Evolutionary conservation across 176 grass and related monocot species (phyloP), one percentile per base, ranked within the genome.

Genomic region (Carex littledalei): DNA sequence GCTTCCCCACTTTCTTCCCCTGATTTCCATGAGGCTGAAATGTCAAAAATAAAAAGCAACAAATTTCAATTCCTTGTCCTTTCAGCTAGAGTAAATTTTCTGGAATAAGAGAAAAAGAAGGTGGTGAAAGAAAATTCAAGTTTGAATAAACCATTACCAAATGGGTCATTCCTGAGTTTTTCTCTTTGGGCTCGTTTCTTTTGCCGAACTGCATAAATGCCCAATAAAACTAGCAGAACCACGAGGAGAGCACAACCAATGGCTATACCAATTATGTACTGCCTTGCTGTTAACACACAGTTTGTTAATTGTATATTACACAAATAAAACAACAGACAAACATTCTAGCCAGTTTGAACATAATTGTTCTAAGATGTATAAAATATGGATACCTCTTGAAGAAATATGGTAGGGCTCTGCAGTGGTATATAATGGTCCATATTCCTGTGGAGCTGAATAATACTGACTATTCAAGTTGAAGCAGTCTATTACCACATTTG

Each of bases 1-100:
- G 91, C 88, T 59, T 87, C 87, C 67, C 91, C 90, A 70, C 86
- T 87, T 70, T 93, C 93, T 87, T 89, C 84, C 35, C 85, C 89
- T 81, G 91, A 81, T 84, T 70, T 74, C 95, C 93, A 95, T 79
- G 92, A 92, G 39, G 91, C 95, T 98, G 81, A 79, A 87, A 86
- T 81, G 5, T 49, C 9, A 18, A 75, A 24, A 66, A 78, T 67
- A 16, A 8, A 47, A 60, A 73, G 10, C 35, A 59, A 66, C 20
- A 82, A 83, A n/a, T 29, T 18, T 41, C 9, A 83, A n/a, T 50
- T 83, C 21, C 57, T 54, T 68, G 15, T 63, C 4, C 16, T 81
- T 81, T 81, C 21, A 61, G 56, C 61, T 53, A 67, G 18, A 45
- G 22, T 56, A 29, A 83, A 50, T 64, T 83, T 68, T 53, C 41